Percentiles rank a stretch among this genome's conserved stretches.
Conservation (phyloP, 495 filamentous ascomycete species). For the Lentithecium fluviatile region DNA sequence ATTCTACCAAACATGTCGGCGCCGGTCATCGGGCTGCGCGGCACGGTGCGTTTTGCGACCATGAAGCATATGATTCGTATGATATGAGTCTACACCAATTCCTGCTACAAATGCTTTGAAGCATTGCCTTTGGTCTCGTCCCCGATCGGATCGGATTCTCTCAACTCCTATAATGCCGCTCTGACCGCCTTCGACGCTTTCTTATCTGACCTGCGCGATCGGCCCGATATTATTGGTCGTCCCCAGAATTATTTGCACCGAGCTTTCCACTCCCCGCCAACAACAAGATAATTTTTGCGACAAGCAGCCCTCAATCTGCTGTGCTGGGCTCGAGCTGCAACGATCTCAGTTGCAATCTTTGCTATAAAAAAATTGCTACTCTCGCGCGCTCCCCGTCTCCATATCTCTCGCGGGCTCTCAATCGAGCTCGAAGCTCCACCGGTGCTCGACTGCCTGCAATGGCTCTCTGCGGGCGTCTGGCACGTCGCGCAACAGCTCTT, state of each 20-base stretch:
- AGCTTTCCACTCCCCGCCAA: conserved; percentile 13
- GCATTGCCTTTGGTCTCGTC: too few species aligned
- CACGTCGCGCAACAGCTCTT: conserved; percentile 32
- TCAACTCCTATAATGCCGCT: not conserved
- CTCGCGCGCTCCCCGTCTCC: not conserved
- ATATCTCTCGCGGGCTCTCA: not conserved
- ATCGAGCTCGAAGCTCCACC: conserved; percentile 27
- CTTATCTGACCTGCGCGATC: not conserved
- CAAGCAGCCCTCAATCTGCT: conserved; percentile 2
- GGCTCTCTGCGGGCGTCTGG: conserved; percentile 39
- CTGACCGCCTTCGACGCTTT: not conserved
- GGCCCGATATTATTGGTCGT: not conserved
- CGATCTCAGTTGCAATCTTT: conserved; percentile 18
- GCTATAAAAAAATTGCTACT: not conserved
- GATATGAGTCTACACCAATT: too few species aligned
- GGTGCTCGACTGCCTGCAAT: conserved; percentile 25
- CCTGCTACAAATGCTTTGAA: too few species aligned
- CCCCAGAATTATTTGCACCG: not conserved
- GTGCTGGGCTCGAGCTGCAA: conserved; percentile 8
- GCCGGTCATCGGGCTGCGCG: conserved; percentile 20
- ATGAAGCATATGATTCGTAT: not conserved
- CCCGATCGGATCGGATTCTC: too few species aligned
- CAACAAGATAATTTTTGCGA: conserved; percentile 5
- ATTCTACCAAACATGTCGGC: conserved; percentile 10
- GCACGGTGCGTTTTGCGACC: not conserved